Conservation (phyloP, 805 yeast genomes). For the Saccharomycopsis schoenii region DNA sequence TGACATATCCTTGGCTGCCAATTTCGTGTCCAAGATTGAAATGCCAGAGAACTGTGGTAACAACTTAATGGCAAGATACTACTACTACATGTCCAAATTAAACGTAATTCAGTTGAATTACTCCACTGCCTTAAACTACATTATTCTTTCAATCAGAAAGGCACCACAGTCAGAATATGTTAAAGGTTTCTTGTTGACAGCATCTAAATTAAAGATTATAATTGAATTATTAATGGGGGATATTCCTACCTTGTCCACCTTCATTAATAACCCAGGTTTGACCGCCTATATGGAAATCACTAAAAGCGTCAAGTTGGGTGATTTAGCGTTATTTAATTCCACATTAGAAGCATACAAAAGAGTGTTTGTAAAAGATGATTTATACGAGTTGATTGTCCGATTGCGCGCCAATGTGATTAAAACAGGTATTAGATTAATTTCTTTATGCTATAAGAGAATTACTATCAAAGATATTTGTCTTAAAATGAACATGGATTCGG, state of each 20-base stretch:
- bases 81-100: conserved; percentile 83
- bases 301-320: conserved; percentile 88
- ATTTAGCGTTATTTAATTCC: conserved; percentile 67
- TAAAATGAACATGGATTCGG: conserved; percentile 84
- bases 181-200: conserved; percentile 78
- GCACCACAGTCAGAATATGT: conserved; percentile 87
- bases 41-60: conserved; percentile 82
- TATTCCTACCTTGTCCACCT: conserved; percentile 79
- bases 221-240: conserved; percentile 95
- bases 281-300: conserved; percentile 81
- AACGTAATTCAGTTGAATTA: conserved; percentile 89
- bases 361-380: conserved; percentile 63
- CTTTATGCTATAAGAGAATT: conserved; percentile 81
- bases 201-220: conserved; percentile 77
- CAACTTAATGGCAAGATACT: conserved; percentile 84
- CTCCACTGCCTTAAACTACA: conserved; percentile 80
- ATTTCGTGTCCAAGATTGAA: conserved; percentile 77
- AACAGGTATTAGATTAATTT: conserved; percentile 91
- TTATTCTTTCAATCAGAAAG: conserved; percentile 90
- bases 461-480: conserved; percentile 90
- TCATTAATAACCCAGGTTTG: conserved; percentile 52
- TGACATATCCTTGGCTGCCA: conserved; percentile 80
- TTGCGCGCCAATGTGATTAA: conserved; percentile 95
- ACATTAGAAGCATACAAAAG: conserved; percentile 55
- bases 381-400: conserved; percentile 74